Base-by-base conservation (phyloP, 768 basidiomycete species). In the Tremella fuciformis region DNA sequence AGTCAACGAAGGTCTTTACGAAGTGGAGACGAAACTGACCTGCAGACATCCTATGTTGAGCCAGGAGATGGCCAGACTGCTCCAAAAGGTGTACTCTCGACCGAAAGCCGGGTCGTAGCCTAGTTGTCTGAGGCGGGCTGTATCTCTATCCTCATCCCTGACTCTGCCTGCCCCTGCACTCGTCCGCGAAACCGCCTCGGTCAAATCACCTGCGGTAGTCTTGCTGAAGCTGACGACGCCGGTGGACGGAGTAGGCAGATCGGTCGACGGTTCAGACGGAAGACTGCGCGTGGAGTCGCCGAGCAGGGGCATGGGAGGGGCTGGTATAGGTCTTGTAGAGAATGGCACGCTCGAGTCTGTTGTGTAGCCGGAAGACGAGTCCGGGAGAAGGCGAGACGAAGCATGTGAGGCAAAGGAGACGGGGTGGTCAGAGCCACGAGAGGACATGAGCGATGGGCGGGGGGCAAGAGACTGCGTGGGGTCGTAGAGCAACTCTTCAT, bases 61-160 rank as follows among this genome's bases (percentile, higher is more conserved):
- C 57, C 65, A 73, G 34, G 59, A 59, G 38, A 77, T 73, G 21
- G 63, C 47, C 50, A 77, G 57, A 63, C 72, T 73, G 2, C 70
- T 64, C 75, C 75, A 77, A 38, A 77, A 75, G 4, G 69, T 73
- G 57, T 75, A 75, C 59, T 77, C 72, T 58, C 75, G 46, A 1
- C 75, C 75, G 8, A 77, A 51, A 3, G 73, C 74, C 22, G 74
- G 59, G 56, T 70, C 69, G 53, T 76, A 76, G 6, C 75, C 75
- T 52, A 76, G 40, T 50, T 76, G 73, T 44, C 67, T 60, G 19
- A 76, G 55, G 34, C 71, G 58, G 40, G 54, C 52, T 9, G 64
- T 60, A 58, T 73, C 71, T 21, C 50, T 54, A 52, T 73, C 71
- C 16, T 59, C 64, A 41, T 63, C 62, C 9, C 46, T 60, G 18